Evolutionary conservation across 371 early-diverging fungal genomes (phyloP), one percentile per base, ranked within the genome.

Genomic region (Choanephora cucurbitarum): DNA sequence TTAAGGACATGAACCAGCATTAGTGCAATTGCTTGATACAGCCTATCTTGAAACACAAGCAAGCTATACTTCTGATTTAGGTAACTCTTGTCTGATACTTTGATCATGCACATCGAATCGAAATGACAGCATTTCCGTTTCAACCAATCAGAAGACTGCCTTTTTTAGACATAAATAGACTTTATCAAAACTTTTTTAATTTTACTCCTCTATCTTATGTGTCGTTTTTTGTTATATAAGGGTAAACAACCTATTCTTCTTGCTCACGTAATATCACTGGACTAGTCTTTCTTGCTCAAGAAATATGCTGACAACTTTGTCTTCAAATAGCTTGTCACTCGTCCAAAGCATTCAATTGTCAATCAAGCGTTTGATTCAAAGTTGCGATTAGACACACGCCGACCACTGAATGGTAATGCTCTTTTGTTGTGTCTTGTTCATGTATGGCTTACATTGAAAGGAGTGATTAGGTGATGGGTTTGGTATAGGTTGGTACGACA

Each of bases 271-370:
- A 59, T 50, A 46, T 3, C 37, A 14, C 21, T 4, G 4, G 1
- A 8, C 5, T 28, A 14, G 13, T 19, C 17, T 34, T 21, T 17
- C 22, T n/a, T n/a, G n/a, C 47, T 51, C 10, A 19, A 24, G 42
- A 3, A 40, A n/a, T n/a, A n/a, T n/a, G n/a, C n/a, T n/a, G n/a
- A n/a, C n/a, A n/a, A n/a, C n/a, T n/a, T n/a, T n/a, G n/a, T n/a
- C n/a, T n/a, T n/a, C n/a, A n/a, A n/a, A n/a, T n/a, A 81, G 82
- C 68, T 88, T 31, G 69, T 88, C 8, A 87, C 88, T 5, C 74
- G 85, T 48, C 93, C 93, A 13, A 90, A 86, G 6, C 92, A 92
- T 59, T 90, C 91, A 7, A 92, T 92, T 45, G 91, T 92, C 39
- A 88, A 89, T 59, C 92, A 93, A 70, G 84, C 88, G 37, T 88